Base-by-base conservation (phyloP, 768 basidiomycete genomes). In the Hygrocybe punicea region DNA sequence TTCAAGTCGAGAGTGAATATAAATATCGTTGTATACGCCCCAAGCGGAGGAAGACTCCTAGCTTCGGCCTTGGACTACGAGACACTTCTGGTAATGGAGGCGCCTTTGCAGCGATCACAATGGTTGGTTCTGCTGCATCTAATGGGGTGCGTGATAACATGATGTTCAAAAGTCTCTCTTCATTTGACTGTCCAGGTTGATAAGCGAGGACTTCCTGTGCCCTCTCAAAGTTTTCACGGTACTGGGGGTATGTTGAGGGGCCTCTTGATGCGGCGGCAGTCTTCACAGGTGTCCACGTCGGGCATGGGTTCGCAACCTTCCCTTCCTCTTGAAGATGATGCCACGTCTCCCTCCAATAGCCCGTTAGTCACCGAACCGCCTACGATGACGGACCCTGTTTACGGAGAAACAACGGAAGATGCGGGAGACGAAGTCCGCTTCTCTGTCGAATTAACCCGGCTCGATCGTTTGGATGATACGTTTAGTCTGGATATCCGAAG, bases 351-450 rank as follows among this genome's bases (percentile, higher is more conserved):
- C 66, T 69, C 66, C 25, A 71, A 74, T 67, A 46, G 44, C 24
- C 33, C 53, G 8, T 29, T 44, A n/a, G 36, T 44, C 16, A 42
- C 67, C 24, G 83, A 84, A 58, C 73, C 79, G 1, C 51, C 69
- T 37, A 36, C 75, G n/a, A 73, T 72, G 51, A 62, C 65, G n/a
- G 82, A 87, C 54, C 74, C 85, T 19, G 67, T 87, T 19, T 98
- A 96, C 65, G 95, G 95, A 13, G 91, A 91, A 56, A 63, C 75
- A n/a, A 68, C 78, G 4, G 83, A 89, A 63, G 97, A 98, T 66
- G 83, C 84, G 17, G 93, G 93, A 29, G 96, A 96, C 64, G 97
- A 98, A 84, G 93, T 99, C 63, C 85, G 91, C 63, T 98, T 98
- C 78, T 91, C 86, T 11, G 89, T 98, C 60, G 97, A 99, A 76